Evolutionary conservation across 1,139 yeast genomes (phyloP).

Genomic region (Suhomyces yuchorum): DNA sequence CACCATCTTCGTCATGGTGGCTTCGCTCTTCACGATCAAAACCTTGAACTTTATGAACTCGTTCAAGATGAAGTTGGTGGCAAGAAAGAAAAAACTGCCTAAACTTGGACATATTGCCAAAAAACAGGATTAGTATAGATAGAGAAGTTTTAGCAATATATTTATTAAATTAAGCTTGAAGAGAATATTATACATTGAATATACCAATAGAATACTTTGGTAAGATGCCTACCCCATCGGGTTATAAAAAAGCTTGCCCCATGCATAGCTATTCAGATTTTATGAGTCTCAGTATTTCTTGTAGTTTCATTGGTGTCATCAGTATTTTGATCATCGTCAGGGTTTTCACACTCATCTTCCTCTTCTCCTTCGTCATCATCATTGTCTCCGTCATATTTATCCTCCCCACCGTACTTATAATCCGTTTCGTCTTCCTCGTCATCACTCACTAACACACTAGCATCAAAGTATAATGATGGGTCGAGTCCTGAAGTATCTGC

Average conservation of each 20-base stretch:
- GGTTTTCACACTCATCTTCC: constrained; percentile 3
- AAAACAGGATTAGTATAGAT: constrained; percentile 9
- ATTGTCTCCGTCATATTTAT: constrained; percentile 13
- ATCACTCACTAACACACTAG: constrained; percentile 50
- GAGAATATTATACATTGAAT: constrained; percentile 1
- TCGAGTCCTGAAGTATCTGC: constrained; percentile 82
- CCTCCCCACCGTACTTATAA: constrained; percentile 7
- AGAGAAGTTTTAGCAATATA: background rate
- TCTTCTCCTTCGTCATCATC: constrained; percentile 13
- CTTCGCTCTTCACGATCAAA: constrained; percentile 21
- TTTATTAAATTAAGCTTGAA: background rate
- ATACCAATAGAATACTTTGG: background rate
- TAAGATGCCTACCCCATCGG: background rate
- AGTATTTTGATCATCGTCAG: constrained; percentile 5
- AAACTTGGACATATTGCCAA: constrained; percentile 9
- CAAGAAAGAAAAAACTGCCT: constrained; percentile 1
- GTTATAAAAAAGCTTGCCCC: background rate
- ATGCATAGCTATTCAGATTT: constrained; percentile 1
- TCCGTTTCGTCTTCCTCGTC: constrained; percentile 34
- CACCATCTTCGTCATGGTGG: constrained; percentile 37
- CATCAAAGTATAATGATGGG: constrained; percentile 85
- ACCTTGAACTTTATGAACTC: constrained; percentile 13
- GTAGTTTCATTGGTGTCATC: constrained; percentile 8
- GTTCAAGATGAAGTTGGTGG: constrained; percentile 8
- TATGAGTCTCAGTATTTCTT: constrained; percentile 1